A percentile compares a stretch with the other conserved stretches of the same genome.
phyloP scores from a whole-genome alignment of 2,329 filamentous ascomycete genomes.

The Drechslerella coelobrocha region DNA sequence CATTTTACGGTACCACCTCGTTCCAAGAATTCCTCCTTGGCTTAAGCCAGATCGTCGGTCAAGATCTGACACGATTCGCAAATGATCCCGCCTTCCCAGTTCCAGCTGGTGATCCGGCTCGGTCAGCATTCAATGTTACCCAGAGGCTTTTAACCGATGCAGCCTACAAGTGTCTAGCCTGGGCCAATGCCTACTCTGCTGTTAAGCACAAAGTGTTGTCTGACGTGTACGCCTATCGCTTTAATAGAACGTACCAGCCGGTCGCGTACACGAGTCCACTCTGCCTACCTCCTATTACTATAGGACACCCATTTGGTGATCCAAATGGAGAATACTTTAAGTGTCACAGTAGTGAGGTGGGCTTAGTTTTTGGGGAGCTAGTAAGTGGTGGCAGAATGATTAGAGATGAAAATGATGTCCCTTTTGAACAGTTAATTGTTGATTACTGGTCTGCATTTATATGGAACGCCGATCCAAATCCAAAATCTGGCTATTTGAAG shows the following conservation, averaged over 20 bases:
- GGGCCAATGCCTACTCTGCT: slow-evolving; percentile 57
- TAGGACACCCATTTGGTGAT: slow-evolving; percentile 56
- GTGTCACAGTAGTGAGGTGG: slow-evolving; percentile 60
- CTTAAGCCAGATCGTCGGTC: slow-evolving; percentile 30
- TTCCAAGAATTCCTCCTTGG: slow-evolving; percentile 53
- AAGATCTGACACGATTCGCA: slow-evolving; percentile 53
- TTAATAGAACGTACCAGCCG: slow-evolving; percentile 60
- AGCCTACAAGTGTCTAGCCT: slow-evolving; percentile 57
- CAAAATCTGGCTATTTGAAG: slow-evolving; percentile 55
- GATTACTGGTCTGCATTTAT: slow-evolving; percentile 58
- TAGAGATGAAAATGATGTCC: slow-evolving; percentile 58
- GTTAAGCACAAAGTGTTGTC: slow-evolving; percentile 56
- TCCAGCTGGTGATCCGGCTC: slow-evolving; percentile 36
- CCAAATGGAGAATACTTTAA: slow-evolving; percentile 59
- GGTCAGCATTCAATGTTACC: slow-evolving; percentile 57
- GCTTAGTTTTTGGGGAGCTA: slow-evolving; percentile 58
- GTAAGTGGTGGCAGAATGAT: slow-evolving; percentile 56
- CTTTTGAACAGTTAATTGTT: slow-evolving; percentile 57
- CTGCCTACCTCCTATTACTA: slow-evolving; percentile 56
- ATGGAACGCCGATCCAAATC: slow-evolving; percentile 57
- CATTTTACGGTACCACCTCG: slow-evolving; percentile 54
- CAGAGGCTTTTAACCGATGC: slow-evolving; percentile 56
- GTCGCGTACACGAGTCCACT: slow-evolving; percentile 55
- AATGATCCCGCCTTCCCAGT: slow-evolving; percentile 48
- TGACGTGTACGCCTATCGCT: slow-evolving; percentile 57